Base-by-base conservation (phyloP, 2,329 filamentous ascomycete species). In the Colletotrichum horii region DNA sequence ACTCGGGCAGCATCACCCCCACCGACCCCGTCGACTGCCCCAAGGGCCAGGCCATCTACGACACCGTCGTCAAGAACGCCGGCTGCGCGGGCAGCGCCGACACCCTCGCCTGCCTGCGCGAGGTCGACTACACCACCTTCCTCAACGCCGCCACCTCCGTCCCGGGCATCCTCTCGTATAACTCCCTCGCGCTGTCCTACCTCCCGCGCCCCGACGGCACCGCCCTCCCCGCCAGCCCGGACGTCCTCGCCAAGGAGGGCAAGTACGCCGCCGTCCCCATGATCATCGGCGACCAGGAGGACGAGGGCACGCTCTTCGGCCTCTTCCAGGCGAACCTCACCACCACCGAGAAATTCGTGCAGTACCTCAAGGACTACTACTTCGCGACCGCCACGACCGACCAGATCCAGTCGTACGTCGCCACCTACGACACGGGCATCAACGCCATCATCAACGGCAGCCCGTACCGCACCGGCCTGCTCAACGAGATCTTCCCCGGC, bases 281-380 rank as follows among this genome's bases (percentile, higher is more conserved):
- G 80, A 93, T 94, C 70, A 85, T 91, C 34, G 92, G 92, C 55
- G 87, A 92, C 79, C 89, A 92, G 82, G 91, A 93, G 84, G 92
- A 94, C 79, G 92, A 94, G 80, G 91, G 91, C 9, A 93, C 92
- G 0, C 81, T 94, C 6, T 93, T 94, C 80, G 86, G 90, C 8
- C 84, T 93, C 19, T 88, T 89, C 78, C 90, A 91, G 69, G 79
- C 82, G 30, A 93, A 93, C 79, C 84, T 94, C 56, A 91, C 88
- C 16, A 92, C 88, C 3, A 89, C 85, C 2, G 83, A 83, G 0
- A 82, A 91, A 5, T 75, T 94, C 0, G 67, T 76, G 14, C 6
- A 43, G 6, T 76, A 76, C 60, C 71, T 74, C 60, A 76, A 70
- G 60, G 71, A 74, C 52, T 76, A 75, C 88, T 4, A 83, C 85